A percentile compares a stretch with the other conserved stretches of the same genome.
These are phyloP conservation scores for Wallacemonas rigidus DNA, from an alignment of 208 protist genomes.

Conservation along the genomic window DNA sequence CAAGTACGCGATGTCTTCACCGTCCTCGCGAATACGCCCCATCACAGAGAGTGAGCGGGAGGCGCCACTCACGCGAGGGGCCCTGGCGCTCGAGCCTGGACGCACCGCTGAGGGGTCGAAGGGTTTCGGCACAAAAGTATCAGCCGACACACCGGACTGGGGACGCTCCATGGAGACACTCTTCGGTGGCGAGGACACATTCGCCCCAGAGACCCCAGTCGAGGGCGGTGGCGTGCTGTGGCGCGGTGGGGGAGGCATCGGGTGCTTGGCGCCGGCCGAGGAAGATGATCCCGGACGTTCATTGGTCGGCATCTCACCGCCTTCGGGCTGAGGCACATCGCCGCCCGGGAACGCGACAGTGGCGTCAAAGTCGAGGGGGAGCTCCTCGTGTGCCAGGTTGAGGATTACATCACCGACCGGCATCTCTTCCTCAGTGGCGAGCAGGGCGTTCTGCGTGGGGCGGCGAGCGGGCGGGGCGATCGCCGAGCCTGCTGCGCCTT, in stretches of 20 bases:
- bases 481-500: neutral
- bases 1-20: constrained; percentile 78
- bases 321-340: neutral
- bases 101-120: constrained; percentile 4
- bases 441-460: neutral
- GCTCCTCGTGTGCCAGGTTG: constrained; percentile 57
- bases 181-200: constrained; percentile 17
- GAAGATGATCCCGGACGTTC: constrained; percentile 1
- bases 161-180: neutral
- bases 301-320: constrained; percentile 6
- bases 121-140: constrained; percentile 21
- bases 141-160: neutral
- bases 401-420: constrained; percentile 70
- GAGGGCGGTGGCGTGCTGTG: constrained; percentile 10
- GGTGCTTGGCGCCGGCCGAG: neutral
- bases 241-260: neutral
- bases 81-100: neutral
- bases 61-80: neutral
- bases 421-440: constrained; percentile 11
- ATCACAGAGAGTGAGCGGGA: constrained; percentile 31
- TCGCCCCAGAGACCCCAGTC: constrained; percentile 24
- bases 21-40: constrained; percentile 64
- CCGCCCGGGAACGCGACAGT: neutral
- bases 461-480: constrained; percentile 13
- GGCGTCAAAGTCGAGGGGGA: constrained; percentile 25